Conservation (phyloP, 164 flowering plant species). For the Vitis cinerea region DNA sequence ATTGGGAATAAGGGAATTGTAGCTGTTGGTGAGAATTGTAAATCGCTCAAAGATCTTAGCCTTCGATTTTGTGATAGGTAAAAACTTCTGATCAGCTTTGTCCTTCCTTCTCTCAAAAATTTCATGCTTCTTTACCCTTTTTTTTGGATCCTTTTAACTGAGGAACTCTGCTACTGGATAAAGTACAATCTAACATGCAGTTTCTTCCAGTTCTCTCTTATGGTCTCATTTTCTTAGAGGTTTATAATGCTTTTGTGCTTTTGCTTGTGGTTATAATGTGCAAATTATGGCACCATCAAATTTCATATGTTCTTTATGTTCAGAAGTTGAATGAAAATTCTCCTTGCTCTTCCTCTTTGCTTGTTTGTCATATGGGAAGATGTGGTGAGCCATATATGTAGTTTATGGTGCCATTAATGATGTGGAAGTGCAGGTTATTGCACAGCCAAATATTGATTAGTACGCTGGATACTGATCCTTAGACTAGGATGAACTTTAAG, state of each 20-base stretch:
- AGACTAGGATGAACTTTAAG: too few species aligned
- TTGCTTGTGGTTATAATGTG: not conserved
- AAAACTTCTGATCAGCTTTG: not conserved
- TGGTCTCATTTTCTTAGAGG: not conserved
- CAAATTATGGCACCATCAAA: too few species aligned
- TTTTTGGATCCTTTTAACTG: not conserved
- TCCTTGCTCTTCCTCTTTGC: not conserved
- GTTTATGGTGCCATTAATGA: not conserved
- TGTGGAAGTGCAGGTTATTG: not conserved
- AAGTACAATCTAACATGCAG: not conserved
- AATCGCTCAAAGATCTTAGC: conserved; percentile 71
- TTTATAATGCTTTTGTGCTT: not conserved
- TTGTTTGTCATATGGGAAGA: not conserved
- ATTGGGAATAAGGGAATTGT: conserved; percentile 78
- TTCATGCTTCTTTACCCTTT: not conserved
- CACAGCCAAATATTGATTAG: too few species aligned
- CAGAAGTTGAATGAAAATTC: too few species aligned
- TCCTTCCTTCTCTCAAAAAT: not conserved
- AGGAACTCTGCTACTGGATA: too few species aligned
- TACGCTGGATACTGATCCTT: too few species aligned
- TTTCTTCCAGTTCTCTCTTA: not conserved
- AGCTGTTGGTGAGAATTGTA: conserved; percentile 81
- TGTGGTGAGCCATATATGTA: too few species aligned
- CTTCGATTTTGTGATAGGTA: conserved; percentile 90
- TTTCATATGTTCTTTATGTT: not conserved